phyloP scores from a whole-genome alignment of 371 early-diverging fungal genomes.

The Mortierella sp. region DNA sequence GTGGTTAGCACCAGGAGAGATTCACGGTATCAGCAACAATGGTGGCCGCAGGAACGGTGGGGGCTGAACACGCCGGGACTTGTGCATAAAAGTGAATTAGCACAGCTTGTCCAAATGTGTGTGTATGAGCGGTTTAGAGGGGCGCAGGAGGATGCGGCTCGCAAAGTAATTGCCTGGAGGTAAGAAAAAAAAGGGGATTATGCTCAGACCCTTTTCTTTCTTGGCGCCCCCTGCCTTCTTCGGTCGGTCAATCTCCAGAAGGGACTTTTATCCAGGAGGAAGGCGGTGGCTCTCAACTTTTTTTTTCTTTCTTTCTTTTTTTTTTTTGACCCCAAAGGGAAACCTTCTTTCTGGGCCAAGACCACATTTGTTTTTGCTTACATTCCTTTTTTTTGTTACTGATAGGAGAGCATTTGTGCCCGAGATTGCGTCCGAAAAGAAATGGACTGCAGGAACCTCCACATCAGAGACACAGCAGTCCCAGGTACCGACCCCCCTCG shows the following conservation, averaged over 20 bases:
- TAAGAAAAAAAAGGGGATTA: conserved; percentile 7
- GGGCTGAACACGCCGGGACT: neutral
- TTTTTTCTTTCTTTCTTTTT: too few relatives aligned
- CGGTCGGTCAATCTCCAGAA: neutral
- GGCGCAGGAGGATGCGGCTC: conserved; percentile 39
- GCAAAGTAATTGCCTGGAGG: conserved; percentile 47
- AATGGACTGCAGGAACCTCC: neutral
- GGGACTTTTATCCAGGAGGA: neutral
- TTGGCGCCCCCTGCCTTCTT: neutral
- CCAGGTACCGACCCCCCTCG: neutral
- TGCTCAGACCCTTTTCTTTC: neutral
- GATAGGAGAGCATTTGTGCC: neutral
- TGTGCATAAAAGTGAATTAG: conserved; percentile 25
- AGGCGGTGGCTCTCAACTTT: too few relatives aligned
- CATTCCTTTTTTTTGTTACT: neutral
- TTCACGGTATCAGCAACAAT: neutral
- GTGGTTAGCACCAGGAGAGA: conserved; percentile 33
- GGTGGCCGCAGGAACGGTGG: conserved; percentile 13
- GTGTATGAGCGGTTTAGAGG: conserved; percentile 39
- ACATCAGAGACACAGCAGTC: neutral
- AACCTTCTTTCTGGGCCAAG: conserved; percentile 15
- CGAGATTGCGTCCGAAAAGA: conserved; percentile 7
- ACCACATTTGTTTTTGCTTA: neutral
- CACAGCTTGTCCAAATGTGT: conserved; percentile 24
- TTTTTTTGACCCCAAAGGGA: too few relatives aligned